These are phyloP conservation scores for Syncephalastrum sp. DNA, from an alignment of 371 early-diverging fungal species.

Conservation along the genomic window DNA sequence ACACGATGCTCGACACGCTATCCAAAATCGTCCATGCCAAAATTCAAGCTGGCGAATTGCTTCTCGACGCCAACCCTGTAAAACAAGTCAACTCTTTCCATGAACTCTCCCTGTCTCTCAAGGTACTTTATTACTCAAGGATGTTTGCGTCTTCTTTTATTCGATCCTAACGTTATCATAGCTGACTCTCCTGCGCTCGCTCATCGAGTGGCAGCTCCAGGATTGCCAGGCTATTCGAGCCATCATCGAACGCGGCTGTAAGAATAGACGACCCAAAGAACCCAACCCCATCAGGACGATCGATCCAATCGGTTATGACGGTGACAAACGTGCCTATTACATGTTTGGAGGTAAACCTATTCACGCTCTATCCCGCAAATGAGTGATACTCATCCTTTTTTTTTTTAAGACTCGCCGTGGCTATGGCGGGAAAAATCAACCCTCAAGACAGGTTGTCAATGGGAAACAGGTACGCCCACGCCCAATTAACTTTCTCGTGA, in stretches of 20 bases:
- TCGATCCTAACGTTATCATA: constrained; percentile 2
- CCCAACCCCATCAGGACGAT: constrained; percentile 17
- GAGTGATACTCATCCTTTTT: no score
- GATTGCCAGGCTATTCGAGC: constrained; percentile 31
- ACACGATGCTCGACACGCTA: constrained; percentile 22
- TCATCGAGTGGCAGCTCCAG: constrained; percentile 50
- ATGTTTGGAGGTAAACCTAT: no score
- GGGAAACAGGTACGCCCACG: constrained; percentile 24
- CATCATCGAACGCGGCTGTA: constrained; percentile 19
- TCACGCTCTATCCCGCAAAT: no score
- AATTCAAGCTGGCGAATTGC: constrained; percentile 28
- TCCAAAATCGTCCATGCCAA: constrained; percentile 30
- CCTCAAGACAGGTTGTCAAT: constrained; percentile 17
- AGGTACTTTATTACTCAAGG: constrained; percentile 19
- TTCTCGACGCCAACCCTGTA: constrained; percentile 35
- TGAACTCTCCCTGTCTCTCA: constrained; percentile 18
- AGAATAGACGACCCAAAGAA: constrained; percentile 10
- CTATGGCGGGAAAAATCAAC: constrained; percentile 32
- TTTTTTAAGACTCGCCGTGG: constrained; percentile 22
- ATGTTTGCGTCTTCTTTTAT: not conserved
- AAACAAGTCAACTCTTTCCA: constrained; percentile 19
- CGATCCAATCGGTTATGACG: no score
- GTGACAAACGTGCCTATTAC: no score
- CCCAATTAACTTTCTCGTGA: not conserved
- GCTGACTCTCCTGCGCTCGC: constrained; percentile 27